Evolutionary conservation across 108 stramenopile genomes (phyloP).

Genomic region (Skeletonema tropicum): DNA sequence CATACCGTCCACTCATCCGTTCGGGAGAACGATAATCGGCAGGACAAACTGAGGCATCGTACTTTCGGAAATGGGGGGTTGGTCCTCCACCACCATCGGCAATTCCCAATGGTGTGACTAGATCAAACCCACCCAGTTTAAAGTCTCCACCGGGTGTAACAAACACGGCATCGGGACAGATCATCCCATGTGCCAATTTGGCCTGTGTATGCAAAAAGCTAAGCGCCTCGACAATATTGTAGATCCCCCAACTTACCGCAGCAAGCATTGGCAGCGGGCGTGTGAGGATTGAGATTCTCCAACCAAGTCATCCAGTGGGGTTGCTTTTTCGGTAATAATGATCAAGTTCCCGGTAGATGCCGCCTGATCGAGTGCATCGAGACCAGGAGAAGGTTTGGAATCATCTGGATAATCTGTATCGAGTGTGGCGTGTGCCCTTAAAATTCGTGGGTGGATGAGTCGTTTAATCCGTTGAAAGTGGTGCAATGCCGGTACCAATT

Average conservation of each 20-base stretch:
- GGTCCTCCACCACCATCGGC: conserved; percentile 63
- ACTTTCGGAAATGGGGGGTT: conserved; percentile 67
- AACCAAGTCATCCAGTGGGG: conserved; percentile 75
- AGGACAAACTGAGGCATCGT: conserved; percentile 61
- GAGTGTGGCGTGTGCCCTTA: conserved; percentile 74
- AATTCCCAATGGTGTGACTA: conserved; percentile 64
- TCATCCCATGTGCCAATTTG: conserved; percentile 77
- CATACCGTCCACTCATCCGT: conserved; percentile 63
- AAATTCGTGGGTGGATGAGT: conserved; percentile 79
- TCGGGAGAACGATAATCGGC: conserved; percentile 81
- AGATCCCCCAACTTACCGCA: conserved; percentile 79
- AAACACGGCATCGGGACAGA: conserved; percentile 70
- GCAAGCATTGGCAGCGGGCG: conserved; percentile 40
- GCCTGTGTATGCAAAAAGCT: conserved; percentile 80
- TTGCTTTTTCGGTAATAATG: conserved; percentile 79
- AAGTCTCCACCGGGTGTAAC: conserved; percentile 87
- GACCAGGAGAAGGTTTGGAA: conserved; percentile 33
- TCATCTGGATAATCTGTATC: conserved; percentile 83
- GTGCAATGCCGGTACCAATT: conserved; percentile 78
- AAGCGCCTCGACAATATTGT: conserved; percentile 73
- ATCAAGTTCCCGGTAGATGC: conserved; percentile 75
- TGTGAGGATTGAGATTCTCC: conserved; percentile 24
- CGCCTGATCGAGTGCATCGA: conserved; percentile 16
- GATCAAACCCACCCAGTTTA: conserved; percentile 81
- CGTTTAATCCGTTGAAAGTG: conserved; percentile 79